Percentiles rank a stretch among this genome's conserved stretches.
Evolutionary conservation across 2,329 filamentous ascomycete genomes (phyloP).

Genomic region (Epichloe gansuensis): DNA sequence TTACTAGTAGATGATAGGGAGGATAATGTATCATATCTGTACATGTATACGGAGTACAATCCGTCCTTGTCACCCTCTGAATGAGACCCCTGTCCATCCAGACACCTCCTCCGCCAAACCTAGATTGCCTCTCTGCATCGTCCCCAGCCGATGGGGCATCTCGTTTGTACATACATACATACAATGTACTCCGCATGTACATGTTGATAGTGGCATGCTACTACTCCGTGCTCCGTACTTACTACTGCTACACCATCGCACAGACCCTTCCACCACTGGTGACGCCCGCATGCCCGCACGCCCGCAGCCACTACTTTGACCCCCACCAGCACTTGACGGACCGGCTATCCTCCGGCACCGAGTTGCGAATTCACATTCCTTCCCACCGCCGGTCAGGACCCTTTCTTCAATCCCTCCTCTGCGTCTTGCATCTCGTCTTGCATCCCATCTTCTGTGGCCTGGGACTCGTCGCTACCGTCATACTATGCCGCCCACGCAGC

Average conservation of each 20-base stretch:
- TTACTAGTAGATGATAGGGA: no score
- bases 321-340: slow-evolving; percentile 1
- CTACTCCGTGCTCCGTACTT: not conserved
- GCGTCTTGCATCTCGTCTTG: not conserved
- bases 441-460: not conserved
- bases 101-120: not conserved
- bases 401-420: not conserved
- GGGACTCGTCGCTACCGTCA: not conserved
- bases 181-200: no score
- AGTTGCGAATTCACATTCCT: not conserved
- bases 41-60: no score
- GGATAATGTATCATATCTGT: no score
- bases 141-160: not conserved
- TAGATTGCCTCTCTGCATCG: not conserved
- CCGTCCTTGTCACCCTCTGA: no score
- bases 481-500: slow-evolving; percentile 19
- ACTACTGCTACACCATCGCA: not conserved
- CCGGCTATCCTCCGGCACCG: not conserved
- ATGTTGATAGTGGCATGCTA: not conserved
- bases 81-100: no score
- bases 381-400: slow-evolving; percentile 2
- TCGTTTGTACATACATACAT: not conserved
- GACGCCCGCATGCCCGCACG: not conserved
- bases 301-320: not conserved
- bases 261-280: not conserved